Conservation (phyloP, 805 yeast species). For the Starmerella sirachaensis region DNA sequence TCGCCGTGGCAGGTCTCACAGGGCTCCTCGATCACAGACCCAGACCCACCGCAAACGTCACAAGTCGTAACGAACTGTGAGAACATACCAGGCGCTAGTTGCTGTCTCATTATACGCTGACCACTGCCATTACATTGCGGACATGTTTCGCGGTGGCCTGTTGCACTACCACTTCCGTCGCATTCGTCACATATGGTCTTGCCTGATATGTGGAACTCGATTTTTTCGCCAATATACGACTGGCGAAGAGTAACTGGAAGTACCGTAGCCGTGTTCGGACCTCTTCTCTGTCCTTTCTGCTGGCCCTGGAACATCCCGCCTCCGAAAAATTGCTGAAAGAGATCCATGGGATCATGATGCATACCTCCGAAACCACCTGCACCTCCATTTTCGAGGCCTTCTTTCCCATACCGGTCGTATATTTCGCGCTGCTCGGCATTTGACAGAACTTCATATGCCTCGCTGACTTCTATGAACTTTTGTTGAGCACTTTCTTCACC, state of each 20-base stretch:
- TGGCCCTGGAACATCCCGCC: conserved; percentile 22
- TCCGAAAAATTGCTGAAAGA: conserved; percentile 54
- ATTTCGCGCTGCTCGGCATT: conserved; percentile 55
- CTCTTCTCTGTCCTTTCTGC: conserved; percentile 33
- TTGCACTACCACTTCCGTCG: conserved; percentile 75
- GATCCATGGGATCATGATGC: conserved; percentile 42
- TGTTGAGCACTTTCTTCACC: conserved; percentile 63
- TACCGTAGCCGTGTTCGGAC: conserved; percentile 48
- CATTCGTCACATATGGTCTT: conserved; percentile 68
- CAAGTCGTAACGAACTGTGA: conserved; percentile 75
- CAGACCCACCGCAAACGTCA: conserved; percentile 69
- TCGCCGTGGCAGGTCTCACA: conserved; percentile 65
- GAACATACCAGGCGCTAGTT: conserved; percentile 80
- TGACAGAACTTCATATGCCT: conserved; percentile 77
- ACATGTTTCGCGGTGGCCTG: conserved; percentile 59
- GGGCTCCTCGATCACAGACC: conserved; percentile 48
- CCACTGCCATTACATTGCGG: conserved; percentile 67
- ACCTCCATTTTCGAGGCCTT: conserved; percentile 41
- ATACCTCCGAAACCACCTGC: conserved; percentile 22
- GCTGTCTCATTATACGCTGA: conserved; percentile 47
- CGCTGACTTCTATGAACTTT: conserved; percentile 80
- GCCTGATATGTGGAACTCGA: conserved; percentile 52
- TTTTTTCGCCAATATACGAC: conserved; percentile 54
- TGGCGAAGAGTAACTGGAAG: conserved; percentile 50
- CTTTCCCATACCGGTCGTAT: conserved; percentile 70